Conservation (phyloP, 73 alveolate genomes). For the Tetrahymena malaccensis region DNA sequence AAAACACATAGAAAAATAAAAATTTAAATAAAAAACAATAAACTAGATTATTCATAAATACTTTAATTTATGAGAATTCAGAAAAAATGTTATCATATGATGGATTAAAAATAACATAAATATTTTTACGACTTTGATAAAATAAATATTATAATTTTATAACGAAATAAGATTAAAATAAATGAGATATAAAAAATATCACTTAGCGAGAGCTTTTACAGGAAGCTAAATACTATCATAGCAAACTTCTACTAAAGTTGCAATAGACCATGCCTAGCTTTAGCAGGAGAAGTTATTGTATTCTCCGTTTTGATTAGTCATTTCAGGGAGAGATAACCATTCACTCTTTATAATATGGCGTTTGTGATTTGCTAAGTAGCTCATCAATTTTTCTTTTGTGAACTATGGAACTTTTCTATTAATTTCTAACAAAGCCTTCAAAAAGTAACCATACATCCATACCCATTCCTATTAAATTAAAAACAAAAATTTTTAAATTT, state of each 20-base stretch:
- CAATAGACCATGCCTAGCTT: constrained; percentile 53
- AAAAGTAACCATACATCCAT: constrained; percentile 46
- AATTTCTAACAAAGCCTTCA: constrained; percentile 18
- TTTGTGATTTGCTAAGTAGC: constrained; percentile 27
- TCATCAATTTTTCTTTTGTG: constrained; percentile 10
- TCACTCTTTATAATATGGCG: not conserved
- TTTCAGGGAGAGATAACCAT: constrained; percentile 46
- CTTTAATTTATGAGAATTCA: too few species aligned
- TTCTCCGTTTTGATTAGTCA: constrained; percentile 48
- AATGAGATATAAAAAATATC: not conserved
- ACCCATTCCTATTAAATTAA: constrained; percentile 28
- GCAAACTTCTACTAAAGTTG: constrained; percentile 42
- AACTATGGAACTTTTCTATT: constrained; percentile 3
- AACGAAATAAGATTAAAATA: not conserved
- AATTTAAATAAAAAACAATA: too few species aligned
- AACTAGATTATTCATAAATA: too few species aligned
- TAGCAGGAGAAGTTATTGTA: constrained; percentile 37
- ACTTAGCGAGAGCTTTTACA: not conserved
- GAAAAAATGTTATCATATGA: too few species aligned
- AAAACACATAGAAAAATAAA: too few species aligned
- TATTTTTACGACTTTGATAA: not conserved
- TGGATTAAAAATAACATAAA: not conserved
- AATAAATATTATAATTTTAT: not conserved
- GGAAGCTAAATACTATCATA: constrained; percentile 1
- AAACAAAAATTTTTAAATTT: not conserved